Conservation (phyloP, 768 basidiomycete genomes). For the Lactarius indigo region DNA sequence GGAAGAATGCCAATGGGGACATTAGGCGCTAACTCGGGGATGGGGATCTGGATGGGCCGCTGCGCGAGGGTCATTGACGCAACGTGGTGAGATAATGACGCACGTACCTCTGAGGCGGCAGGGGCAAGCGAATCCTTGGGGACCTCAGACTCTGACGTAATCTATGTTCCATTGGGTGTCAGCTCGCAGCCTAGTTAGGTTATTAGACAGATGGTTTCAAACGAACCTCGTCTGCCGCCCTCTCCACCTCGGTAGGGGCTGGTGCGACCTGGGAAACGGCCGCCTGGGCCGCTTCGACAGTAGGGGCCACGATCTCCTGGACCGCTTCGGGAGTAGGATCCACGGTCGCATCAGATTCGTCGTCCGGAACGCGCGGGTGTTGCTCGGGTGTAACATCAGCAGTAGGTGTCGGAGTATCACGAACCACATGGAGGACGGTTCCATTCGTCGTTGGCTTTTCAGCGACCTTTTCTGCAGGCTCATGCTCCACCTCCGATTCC, state of each 20-base stretch:
- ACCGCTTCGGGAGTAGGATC: constrained; percentile 4
- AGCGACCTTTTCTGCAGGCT: constrained; percentile 9
- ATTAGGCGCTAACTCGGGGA: not conserved
- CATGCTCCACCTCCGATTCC: constrained; percentile 9
- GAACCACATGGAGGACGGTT: constrained; percentile 5
- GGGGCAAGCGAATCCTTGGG: not conserved
- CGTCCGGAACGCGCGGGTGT: not conserved
- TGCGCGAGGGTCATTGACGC: not conserved
- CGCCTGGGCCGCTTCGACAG: constrained; percentile 6
- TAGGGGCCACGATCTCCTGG: constrained; percentile 2
- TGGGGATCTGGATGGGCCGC: not conserved
- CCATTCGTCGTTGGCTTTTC: constrained; percentile 13
- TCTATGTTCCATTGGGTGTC: not conserved
- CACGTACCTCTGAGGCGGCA: not conserved
- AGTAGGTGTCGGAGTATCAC: constrained; percentile 3
- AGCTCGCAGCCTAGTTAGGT: not conserved
- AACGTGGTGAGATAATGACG: not conserved
- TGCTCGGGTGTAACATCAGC: constrained; percentile 3
- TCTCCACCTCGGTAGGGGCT: constrained; percentile 10
- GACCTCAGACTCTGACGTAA: constrained; percentile 1
- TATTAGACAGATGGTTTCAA: not conserved
- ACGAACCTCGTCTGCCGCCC: constrained; percentile 10
- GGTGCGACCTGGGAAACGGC: constrained; percentile 15
- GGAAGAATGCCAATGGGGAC: not conserved
- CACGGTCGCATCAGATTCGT: not conserved